These are phyloP conservation scores for Xylaria sp. DNA, from an alignment of 2,329 filamentous ascomycete genomes.

Conservation along the genomic window DNA sequence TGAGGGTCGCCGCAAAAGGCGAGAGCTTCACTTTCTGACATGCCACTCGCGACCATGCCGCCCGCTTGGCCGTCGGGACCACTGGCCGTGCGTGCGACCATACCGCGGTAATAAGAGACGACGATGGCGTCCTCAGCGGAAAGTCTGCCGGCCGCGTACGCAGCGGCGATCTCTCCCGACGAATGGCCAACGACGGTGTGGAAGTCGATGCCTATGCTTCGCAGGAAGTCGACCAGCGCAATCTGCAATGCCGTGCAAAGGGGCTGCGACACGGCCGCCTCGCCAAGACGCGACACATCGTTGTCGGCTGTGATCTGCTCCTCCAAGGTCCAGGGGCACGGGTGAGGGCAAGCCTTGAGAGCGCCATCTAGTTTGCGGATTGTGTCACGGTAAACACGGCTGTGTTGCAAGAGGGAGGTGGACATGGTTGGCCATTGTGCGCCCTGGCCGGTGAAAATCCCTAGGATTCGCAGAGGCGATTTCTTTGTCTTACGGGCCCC, in stretches of 20 bases:
- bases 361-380: conserved; percentile 52
- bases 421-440: conserved; percentile 54
- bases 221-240: conserved; percentile 53
- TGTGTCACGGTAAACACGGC: conserved; percentile 48
- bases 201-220: conserved; percentile 44
- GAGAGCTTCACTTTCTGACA: conserved; percentile 46
- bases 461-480: conserved; percentile 46
- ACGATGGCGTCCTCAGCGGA: conserved; percentile 48
- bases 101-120: conserved; percentile 49
- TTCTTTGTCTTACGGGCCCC: conserved; percentile 41
- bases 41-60: conserved; percentile 46
- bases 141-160: conserved; percentile 48
- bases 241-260: conserved; percentile 66
- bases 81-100: conserved; percentile 42
- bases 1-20: conserved; percentile 39
- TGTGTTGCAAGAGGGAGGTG: conserved; percentile 46
- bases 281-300: conserved; percentile 48
- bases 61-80: conserved; percentile 44
- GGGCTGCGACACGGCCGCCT: conserved; percentile 60
- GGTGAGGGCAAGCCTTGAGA: conserved; percentile 39
- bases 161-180: conserved; percentile 50
- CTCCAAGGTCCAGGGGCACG: conserved; percentile 51
- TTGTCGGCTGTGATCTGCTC: conserved; percentile 50
- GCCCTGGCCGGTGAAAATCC: conserved; percentile 53
- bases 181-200: conserved; percentile 50